Evolutionary conservation across 1,284 basidiomycete genomes (phyloP).

Genomic region (Agaricales sp.): DNA sequence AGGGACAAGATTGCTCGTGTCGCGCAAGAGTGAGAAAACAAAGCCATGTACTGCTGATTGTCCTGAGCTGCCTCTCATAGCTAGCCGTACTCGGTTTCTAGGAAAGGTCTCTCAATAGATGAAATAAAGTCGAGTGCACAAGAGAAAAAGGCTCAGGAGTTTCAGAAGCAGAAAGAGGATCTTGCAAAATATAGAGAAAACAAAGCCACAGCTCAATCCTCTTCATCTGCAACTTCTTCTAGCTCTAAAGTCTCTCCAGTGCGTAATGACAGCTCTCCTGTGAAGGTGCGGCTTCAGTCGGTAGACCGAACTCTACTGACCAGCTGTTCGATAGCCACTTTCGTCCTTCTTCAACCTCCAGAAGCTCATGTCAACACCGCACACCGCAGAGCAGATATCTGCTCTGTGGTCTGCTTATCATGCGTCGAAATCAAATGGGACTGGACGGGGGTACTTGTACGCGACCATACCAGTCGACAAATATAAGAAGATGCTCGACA

Average conservation of each 20-base stretch:
- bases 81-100: constrained; percentile 12
- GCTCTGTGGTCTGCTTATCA: constrained; percentile 89
- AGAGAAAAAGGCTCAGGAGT: constrained; percentile 23
- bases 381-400: constrained; percentile 64
- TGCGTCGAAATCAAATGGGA: constrained; percentile 62
- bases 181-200: constrained; percentile 6
- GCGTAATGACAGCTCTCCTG: constrained; percentile 57
- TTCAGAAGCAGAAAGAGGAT: constrained; percentile 16
- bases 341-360: constrained; percentile 72
- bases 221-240: constrained; percentile 10
- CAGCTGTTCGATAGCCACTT: constrained; percentile 62
- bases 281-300: constrained; percentile 38
- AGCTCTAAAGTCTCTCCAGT: constrained; percentile 8
- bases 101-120: constrained; percentile 31
- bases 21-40: not conserved
- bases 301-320: constrained; percentile 5
- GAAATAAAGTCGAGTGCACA: constrained; percentile 27
- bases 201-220: constrained; percentile 6
- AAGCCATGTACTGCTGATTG: not conserved
- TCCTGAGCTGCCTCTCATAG: not conserved
- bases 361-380: constrained; percentile 57
- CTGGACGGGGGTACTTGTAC: constrained; percentile 74
- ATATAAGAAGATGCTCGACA: constrained; percentile 62
- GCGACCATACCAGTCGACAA: constrained; percentile 65
- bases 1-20: not conserved